These are phyloP conservation scores for Colletotrichum orchidophilum DNA, from an alignment of 2,329 filamentous ascomycete species.

Conservation along the genomic window DNA sequence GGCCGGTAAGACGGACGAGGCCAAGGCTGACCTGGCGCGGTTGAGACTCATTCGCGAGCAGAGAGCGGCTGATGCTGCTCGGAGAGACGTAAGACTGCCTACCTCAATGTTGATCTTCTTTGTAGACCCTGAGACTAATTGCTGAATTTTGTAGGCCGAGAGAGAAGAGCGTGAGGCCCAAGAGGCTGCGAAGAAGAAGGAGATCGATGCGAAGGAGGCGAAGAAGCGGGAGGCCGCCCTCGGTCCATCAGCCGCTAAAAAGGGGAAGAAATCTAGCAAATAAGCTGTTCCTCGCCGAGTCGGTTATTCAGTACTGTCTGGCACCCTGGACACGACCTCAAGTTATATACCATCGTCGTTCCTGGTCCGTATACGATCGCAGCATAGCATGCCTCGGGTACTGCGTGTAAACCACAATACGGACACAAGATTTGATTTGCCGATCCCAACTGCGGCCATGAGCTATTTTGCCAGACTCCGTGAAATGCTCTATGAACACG, in stretches of 20 bases:
- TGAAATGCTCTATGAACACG: not conserved
- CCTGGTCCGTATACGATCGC: not conserved
- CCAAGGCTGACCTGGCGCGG: conserved; percentile 86
- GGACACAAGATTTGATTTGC: conserved; percentile 4
- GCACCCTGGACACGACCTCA: not conserved
- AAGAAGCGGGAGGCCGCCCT: conserved; percentile 64
- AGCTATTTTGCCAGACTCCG: not conserved
- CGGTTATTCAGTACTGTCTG: not conserved
- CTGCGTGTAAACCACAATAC: not conserved
- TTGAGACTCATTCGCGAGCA: conserved; percentile 85
- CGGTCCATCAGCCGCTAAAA: conserved; percentile 49
- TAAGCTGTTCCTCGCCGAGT: not conserved
- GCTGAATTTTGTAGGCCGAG: conserved; percentile 56
- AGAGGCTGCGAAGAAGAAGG: conserved; percentile 57
- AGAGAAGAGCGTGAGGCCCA: conserved; percentile 65
- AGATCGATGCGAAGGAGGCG: conserved; percentile 65
- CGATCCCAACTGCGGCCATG: not conserved
- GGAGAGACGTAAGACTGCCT: conserved; percentile 74
- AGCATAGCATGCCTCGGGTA: conserved; percentile 4
- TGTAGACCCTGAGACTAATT: not conserved
- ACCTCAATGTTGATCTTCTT: not conserved
- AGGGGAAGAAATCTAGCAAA: conserved; percentile 52
- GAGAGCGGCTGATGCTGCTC: conserved; percentile 82
- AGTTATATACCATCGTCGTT: conserved; percentile 19
- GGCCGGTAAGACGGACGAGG: conserved; percentile 96